Base-by-base conservation (phyloP, 2,329 filamentous ascomycete species). In the Ophiostoma pallidulum region DNA sequence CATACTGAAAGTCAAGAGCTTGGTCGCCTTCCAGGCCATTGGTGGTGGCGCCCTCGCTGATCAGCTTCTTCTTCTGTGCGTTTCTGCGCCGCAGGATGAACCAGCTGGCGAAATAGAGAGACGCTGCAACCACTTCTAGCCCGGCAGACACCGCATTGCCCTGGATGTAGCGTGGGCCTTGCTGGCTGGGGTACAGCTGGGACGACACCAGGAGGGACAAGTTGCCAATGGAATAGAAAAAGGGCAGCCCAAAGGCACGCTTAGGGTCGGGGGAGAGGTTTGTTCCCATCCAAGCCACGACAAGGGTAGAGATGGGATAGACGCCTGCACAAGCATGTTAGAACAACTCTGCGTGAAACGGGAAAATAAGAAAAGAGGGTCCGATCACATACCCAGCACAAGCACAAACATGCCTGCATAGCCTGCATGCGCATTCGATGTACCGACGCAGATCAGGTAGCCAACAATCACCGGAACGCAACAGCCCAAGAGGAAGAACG, bases 191-290 rank as follows among this genome's bases (percentile, higher is more conserved):
- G 33, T 51, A 51, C 9, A 51, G 49, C 33, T 51, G 49, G 3
- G 41, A 45, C n/a, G 49, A 48, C 18, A 51, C 42, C 7, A 51
- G 37, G 18, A 35, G 26, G 9, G 41, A 47, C 6, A 47, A 26
- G 35, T 50, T 50, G 19, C 48, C 48, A 19, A 50, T 50, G 37
- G 43, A 47, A n/a, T 45, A 41, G 37, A 48, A 48, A 26, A 45
- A 37, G 18, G 49, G 49, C 29, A 48, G 31, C 3, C 26, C 49
- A 40, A 51, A 35, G 5, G 41, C 35, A 13, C 49, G 45, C 42
- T 51, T 51, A 12, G n/a, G 13, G 16, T 51, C 49, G n/a, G 49
- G 49, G 3, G 39, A 41, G 3, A 49, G 31, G 46, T 51, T 51
- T 4, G 49, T 49, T 5, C 40, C 41, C 8, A 49, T 20, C 49